Base-by-base conservation (phyloP, 345 rosid species). In the Balakata baccata region DNA sequence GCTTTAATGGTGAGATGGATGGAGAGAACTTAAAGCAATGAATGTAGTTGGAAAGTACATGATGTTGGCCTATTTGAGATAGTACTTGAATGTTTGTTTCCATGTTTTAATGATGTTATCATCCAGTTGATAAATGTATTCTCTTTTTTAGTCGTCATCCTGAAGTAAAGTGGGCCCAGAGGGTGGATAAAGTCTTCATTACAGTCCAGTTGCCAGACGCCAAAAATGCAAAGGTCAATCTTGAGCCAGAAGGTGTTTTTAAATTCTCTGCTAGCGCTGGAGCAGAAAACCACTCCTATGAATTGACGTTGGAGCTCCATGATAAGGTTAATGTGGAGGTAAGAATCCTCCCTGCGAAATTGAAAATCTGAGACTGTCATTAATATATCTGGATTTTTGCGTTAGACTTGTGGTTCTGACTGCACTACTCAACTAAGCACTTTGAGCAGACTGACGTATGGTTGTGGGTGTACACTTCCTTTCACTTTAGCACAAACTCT, bases 121-220 rank as follows among this genome's bases (percentile, higher is more conserved):
- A 10, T 51, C 22, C 12, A 34, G 0, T 12, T 64, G n/a, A 39
- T 11, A 3, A 18, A 16, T 6, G 5, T 41, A 18, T 64, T 39
- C 11, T 9, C 20, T 74, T 73, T 57, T 14, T 8, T 81, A 85
- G 89, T 72, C 83, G 88, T 56, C 90, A 87, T 83, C 89, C 90
- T 6, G 64, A 70, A 2, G 84, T 85, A 45, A 85, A 87, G 74
- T 89, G 93, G 89, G 93, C 90, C 18, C 89, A 85, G 84, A 84
- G 85, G 66, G 75, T 74, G 4, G 89, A 87, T 54, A 81, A 66
- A 69, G 78, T 89, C 50, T 87, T 74, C 80, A 70, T 89, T 38
- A 89, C 88, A 0, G 69, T 89, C 54, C 85, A 79, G 18, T 70
- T 89, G 54, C 88, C 88, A 3, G 90, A 89, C 72, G 88, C 89